phyloP scores from a whole-genome alignment of 129 eudicot species.

The Rutidosis leptorrhynchoides region DNA sequence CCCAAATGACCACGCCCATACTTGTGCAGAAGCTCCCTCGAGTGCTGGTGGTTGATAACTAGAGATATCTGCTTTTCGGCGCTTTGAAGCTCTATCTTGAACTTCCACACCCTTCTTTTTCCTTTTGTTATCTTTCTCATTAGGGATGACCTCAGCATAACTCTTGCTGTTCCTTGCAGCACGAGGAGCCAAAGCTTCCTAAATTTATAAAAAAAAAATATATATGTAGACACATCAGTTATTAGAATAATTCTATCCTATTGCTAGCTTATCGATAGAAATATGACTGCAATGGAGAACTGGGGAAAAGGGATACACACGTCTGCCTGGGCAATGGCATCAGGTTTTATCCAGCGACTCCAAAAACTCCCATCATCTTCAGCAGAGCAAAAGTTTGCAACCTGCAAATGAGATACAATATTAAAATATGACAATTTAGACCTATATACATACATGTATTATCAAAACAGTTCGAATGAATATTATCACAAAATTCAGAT shows the following conservation, averaged over 20 bases:
- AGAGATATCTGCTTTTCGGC: slow-evolving; percentile 68
- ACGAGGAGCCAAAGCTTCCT: slow-evolving; percentile 97
- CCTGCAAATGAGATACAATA: slow-evolving; percentile 51
- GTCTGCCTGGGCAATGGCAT: slow-evolving; percentile 83
- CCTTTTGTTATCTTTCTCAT: slow-evolving; percentile 67
- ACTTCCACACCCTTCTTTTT: slow-evolving; percentile 71
- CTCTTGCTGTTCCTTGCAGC: slow-evolving; percentile 88
- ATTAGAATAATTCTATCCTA: not conserved
- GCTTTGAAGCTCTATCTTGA: slow-evolving; percentile 55
- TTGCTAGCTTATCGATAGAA: slow-evolving; percentile 6
- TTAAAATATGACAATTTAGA: not conserved
- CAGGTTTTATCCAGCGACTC: slow-evolving; percentile 99
- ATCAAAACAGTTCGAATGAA: not conserved
- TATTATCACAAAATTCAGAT: not conserved
- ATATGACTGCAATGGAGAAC: slow-evolving; percentile 7
- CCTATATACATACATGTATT: not conserved
- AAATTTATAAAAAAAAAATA: slow-evolving; percentile 1
- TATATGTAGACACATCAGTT: not conserved
- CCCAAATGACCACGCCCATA: slow-evolving; percentile 93
- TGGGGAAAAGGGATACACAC: slow-evolving; percentile 28
- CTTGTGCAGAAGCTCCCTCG: slow-evolving; percentile 95
- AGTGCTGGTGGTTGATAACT: slow-evolving; percentile 55
- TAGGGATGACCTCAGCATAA: slow-evolving; percentile 72
- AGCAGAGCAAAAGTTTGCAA: slow-evolving; percentile 87
- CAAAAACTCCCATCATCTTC: slow-evolving; percentile 97